Percentiles rank a stretch among this genome's conserved stretches.
phyloP scores from a whole-genome alignment of 768 basidiomycete genomes.

The Lactifluus piperatus region DNA sequence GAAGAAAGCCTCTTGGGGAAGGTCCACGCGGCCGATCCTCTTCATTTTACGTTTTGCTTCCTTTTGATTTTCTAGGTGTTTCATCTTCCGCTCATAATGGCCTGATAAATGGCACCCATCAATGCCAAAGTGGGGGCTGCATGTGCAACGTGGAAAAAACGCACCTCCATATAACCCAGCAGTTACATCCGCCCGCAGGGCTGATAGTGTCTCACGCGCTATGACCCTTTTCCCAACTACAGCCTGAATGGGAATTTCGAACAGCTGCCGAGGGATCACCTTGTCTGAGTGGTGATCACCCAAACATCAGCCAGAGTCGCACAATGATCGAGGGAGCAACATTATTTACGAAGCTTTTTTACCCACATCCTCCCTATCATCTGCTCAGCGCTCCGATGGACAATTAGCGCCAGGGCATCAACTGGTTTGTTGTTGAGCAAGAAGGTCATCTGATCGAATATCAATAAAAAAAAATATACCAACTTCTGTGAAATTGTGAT shows the following conservation, averaged over 20 bases:
- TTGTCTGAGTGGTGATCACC: slow-evolving; percentile 44
- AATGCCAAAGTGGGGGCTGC: not conserved
- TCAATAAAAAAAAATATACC: not conserved
- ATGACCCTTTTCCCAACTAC: slow-evolving; percentile 80
- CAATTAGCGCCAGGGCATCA: slow-evolving; percentile 88
- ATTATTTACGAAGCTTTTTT: slow-evolving; percentile 74
- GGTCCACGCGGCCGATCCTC: slow-evolving; percentile 75
- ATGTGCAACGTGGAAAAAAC: slow-evolving; percentile 1
- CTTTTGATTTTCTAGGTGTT: slow-evolving; percentile 84
- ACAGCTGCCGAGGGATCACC: slow-evolving; percentile 87
- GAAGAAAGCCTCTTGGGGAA: slow-evolving; percentile 96
- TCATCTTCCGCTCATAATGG: slow-evolving; percentile 90
- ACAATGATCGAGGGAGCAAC: not conserved
- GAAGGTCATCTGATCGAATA: slow-evolving; percentile 65
- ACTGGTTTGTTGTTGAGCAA: slow-evolving; percentile 83
- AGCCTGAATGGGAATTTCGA: slow-evolving; percentile 95
- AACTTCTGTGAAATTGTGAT: not conserved
- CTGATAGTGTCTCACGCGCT: slow-evolving; percentile 81
- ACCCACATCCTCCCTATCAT: slow-evolving; percentile 77
- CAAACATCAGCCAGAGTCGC: not conserved
- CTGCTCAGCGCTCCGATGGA: slow-evolving; percentile 75
- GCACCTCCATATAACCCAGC: slow-evolving; percentile 86
- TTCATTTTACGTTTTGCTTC: slow-evolving; percentile 89
- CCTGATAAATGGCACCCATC: slow-evolving; percentile 31
- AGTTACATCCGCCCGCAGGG: slow-evolving; percentile 85